A percentile compares a stretch with the other conserved stretches of the same genome.
These are phyloP conservation scores for Euptelea pleiosperma DNA, from an alignment of 164 flowering plant species.

Conservation along the genomic window DNA sequence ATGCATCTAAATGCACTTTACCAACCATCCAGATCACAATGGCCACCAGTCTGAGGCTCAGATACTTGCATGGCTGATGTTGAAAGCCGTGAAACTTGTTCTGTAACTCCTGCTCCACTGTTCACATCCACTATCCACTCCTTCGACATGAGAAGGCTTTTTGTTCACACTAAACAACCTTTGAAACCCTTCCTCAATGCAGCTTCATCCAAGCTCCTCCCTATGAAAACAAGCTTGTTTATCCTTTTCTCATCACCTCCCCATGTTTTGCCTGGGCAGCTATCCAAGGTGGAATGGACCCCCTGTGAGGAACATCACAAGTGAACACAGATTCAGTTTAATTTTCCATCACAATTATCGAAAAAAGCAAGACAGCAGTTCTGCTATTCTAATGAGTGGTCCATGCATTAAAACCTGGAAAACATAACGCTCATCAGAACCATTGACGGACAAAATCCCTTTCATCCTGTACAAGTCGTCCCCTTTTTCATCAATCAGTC, in stretches of 20 bases:
- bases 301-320: constrained; percentile 42
- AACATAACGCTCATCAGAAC: constrained; percentile 69
- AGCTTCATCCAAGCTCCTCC: constrained; percentile 84
- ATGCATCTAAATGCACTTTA: too few relatives aligned
- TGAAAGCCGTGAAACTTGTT: too few relatives aligned
- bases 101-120: too few relatives aligned
- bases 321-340: not conserved
- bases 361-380: not conserved
- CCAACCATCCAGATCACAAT: too few relatives aligned
- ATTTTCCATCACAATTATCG: not conserved
- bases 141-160: too few relatives aligned
- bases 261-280: constrained; percentile 78
- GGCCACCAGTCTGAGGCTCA: too few relatives aligned
- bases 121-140: not conserved
- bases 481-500: constrained; percentile 91
- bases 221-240: constrained; percentile 90
- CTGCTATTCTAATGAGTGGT: not conserved
- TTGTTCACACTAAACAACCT: constrained; percentile 66
- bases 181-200: constrained; percentile 81
- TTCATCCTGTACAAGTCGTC: constrained; percentile 95
- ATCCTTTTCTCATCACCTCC: constrained; percentile 71
- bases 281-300: constrained; percentile 76
- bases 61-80: too few relatives aligned
- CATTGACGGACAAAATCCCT: constrained; percentile 67
- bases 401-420: constrained; percentile 63